Evolutionary conservation across 805 yeast species (phyloP), one percentile per base, ranked within the genome.

Genomic region (Yarrowia sp.): DNA sequence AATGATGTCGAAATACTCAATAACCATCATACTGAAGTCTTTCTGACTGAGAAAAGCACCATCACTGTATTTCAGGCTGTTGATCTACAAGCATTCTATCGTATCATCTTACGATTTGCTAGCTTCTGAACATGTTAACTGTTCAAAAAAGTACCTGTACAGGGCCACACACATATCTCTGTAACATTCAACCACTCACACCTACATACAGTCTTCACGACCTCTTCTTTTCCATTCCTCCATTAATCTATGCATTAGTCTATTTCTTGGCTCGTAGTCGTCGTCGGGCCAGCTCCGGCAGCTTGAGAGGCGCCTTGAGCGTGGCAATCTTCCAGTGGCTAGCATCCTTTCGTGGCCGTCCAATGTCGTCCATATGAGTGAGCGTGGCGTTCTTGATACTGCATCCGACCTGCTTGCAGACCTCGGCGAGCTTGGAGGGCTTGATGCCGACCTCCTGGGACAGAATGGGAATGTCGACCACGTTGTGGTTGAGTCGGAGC

Each of bases 401-500:
- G 73, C 97, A 94, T 70, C 99, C 99, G 71, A 94, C 79, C 14
- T 92, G 89, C 77, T 87, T 88, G 78, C 90, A 87, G 69, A 95
- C 81, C 42, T 85, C 85, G 4, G 83, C 85, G 69, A 92, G 79
- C 75, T 86, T 87, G 12, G 91, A 84, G 45, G 96, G 93, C 75
- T 91, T 91, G 76, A 92, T 78, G 61, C 91, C 87, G 70, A 95
- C 81, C 77, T 93, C 98, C 72, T 88, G 87, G 1, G 97, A 94
- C 72, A 94, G 79, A 22, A 97, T 96, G 2, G 90, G 83, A 48
- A 92, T 79, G 73, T 90, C 95, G 19, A 91, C 86, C 71, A 84
- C 81, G 79, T 86, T 94, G 70, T 85, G 87, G 77, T 91, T 91
- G 69, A 93, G 82, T 77, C 89, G 94, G 75, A 95, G 80, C 48